These are phyloP conservation scores for Venturiaceae sp. DNA, from an alignment of 2,329 filamentous ascomycete genomes.

Conservation along the genomic window DNA sequence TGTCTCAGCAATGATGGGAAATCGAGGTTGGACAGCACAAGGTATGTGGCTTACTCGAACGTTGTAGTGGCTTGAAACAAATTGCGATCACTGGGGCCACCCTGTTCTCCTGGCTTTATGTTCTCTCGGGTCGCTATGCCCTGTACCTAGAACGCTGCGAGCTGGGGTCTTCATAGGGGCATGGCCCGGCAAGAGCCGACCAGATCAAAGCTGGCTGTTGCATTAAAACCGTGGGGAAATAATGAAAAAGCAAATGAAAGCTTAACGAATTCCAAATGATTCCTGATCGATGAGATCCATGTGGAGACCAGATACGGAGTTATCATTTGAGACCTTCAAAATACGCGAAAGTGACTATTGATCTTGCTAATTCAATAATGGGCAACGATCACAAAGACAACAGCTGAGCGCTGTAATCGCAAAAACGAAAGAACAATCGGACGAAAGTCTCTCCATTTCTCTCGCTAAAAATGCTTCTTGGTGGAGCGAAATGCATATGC, in stretches of 20 bases:
- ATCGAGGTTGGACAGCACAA: background rate
- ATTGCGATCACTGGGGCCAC: background rate
- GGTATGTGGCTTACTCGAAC: background rate
- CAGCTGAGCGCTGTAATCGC: background rate
- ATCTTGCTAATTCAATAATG: background rate
- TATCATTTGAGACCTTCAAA: background rate
- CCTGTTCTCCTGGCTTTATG: background rate
- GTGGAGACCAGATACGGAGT: background rate
- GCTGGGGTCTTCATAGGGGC: background rate
- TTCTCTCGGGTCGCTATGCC: background rate
- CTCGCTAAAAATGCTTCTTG: background rate
- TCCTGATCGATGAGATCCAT: background rate
- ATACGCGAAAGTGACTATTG: background rate
- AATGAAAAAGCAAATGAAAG: background rate
- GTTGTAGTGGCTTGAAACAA: background rate
- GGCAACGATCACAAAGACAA: background rate
- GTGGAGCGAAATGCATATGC: background rate
- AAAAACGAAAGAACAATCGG: background rate
- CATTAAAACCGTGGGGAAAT: background rate
- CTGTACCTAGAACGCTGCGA: background rate
- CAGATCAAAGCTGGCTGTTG: background rate
- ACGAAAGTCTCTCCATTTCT: background rate
- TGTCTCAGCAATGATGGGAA: background rate
- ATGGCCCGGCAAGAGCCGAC: background rate
- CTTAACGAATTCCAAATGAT: background rate